Percentiles rank a stretch among this genome's conserved stretches.
phyloP scores from a whole-genome alignment of 495 filamentous ascomycete species.

The Hypoxylon lienhwacheense region DNA sequence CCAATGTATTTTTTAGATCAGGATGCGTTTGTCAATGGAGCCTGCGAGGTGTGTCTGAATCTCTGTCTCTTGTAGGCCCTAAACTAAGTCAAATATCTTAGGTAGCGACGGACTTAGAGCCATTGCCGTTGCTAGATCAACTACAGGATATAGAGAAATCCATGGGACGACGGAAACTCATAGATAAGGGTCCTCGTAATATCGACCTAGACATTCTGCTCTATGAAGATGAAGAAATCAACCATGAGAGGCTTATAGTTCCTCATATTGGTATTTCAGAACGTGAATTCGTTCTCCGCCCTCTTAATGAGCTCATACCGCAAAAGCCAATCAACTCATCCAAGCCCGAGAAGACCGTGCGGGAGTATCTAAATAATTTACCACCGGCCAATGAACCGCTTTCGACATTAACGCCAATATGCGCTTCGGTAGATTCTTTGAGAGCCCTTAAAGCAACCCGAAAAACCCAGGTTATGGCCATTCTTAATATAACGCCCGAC shows the following conservation, averaged over 20 bases:
- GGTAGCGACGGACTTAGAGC: constrained; percentile 79
- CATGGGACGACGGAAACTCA: constrained; percentile 76
- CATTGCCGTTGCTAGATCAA: constrained; percentile 71
- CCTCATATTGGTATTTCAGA: constrained; percentile 87
- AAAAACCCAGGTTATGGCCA: constrained; percentile 83
- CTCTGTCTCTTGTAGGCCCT: constrained; percentile 7
- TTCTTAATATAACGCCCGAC: constrained; percentile 94
- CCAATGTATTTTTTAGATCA: constrained; percentile 97
- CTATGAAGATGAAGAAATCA: constrained; percentile 69
- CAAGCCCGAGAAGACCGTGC: constrained; percentile 54
- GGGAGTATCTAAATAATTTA: constrained; percentile 67
- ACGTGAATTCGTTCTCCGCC: constrained; percentile 88
- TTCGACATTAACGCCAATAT: constrained; percentile 71
- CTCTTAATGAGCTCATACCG: constrained; percentile 81
- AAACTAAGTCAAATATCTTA: constrained; percentile 41
- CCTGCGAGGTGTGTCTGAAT: constrained; percentile 73
- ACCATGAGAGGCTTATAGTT: constrained; percentile 72
- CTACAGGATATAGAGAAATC: constrained; percentile 80
- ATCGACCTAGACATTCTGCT: constrained; percentile 95
- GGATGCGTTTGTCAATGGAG: constrained; percentile 85
- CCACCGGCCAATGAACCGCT: constrained; percentile 54
- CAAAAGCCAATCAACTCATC: constrained; percentile 53
- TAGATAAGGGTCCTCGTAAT: constrained; percentile 90
- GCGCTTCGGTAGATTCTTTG: constrained; percentile 58
- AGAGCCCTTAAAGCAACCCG: constrained; percentile 64